Evolutionary conservation across 1,284 basidiomycete species (phyloP).

Genomic region (Boletus albobrunnescens): DNA sequence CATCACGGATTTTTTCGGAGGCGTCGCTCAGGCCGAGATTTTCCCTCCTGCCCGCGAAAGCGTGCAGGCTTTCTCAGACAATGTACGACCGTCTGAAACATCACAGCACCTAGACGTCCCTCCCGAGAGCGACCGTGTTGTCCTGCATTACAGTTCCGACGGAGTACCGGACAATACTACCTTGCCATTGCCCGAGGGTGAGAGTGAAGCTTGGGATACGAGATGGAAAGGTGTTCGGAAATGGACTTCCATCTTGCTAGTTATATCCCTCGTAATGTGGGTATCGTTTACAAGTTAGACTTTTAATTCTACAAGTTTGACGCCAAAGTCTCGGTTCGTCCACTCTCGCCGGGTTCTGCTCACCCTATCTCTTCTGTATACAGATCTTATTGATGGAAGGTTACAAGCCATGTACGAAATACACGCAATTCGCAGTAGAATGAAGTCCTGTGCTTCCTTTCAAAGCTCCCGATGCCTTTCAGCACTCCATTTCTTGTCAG

Average conservation of each 20-base stretch:
- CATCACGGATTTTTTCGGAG: constrained; percentile 95
- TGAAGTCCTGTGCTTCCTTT: background rate
- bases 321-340: too few species aligned
- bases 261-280: constrained; percentile 28
- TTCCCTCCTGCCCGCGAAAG: constrained; percentile 23
- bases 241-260: constrained; percentile 28
- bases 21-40: constrained; percentile 80
- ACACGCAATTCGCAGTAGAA: background rate
- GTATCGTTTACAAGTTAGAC: constrained; percentile 25
- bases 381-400: too few species aligned
- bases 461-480: constrained; percentile 13
- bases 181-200: background rate
- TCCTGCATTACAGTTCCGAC: background rate
- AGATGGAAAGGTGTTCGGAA: constrained; percentile 28
- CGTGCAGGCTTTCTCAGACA: background rate
- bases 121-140: constrained; percentile 1
- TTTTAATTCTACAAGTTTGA: background rate
- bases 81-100: background rate
- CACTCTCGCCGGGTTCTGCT: too few species aligned
- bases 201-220: constrained; percentile 14
- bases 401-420: background rate
- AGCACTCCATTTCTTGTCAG: constrained; percentile 29
- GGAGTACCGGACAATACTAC: background rate
- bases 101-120: background rate
- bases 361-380: too few species aligned